phyloP scores from a whole-genome alignment of 345 rosid species.

The Citrus maxima region DNA sequence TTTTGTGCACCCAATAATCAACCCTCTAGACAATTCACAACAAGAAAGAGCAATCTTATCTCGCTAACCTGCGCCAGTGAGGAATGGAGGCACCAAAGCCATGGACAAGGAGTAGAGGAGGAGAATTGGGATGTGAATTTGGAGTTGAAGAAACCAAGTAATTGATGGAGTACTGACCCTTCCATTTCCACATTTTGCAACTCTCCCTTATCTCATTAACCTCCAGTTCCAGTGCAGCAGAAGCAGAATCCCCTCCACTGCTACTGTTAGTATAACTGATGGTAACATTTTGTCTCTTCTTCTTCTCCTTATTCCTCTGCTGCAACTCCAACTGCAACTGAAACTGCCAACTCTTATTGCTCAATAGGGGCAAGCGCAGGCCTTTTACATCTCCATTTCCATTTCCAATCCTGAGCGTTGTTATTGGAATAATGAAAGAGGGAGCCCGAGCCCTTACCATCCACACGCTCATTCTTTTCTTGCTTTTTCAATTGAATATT shows the following conservation, averaged over 20 bases:
- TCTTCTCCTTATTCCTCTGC: background rate
- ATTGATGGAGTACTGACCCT: slow-evolving; percentile 63
- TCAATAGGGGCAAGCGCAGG: no score
- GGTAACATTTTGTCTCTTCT: background rate
- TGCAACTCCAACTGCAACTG: no score
- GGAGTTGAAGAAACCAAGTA: slow-evolving; percentile 55
- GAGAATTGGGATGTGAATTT: slow-evolving; percentile 9
- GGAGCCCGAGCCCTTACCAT: no score
- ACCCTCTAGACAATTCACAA: background rate
- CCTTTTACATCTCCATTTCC: no score
- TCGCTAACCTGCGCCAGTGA: slow-evolving; percentile 76
- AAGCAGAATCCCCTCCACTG: background rate
- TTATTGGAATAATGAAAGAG: no score
- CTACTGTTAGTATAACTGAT: background rate
- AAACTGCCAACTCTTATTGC: no score
- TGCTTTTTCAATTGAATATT: no score
- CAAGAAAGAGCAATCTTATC: background rate
- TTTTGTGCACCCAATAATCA: background rate
- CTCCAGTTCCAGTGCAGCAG: slow-evolving; percentile 23
- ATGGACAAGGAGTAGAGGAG: no score
- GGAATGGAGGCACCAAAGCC: slow-evolving; percentile 73
- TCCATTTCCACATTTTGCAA: slow-evolving; percentile 67
- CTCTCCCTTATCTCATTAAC: slow-evolving; percentile 46
- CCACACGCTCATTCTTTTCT: no score
- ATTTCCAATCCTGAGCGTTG: no score